Evolutionary conservation across 352 stramenopile genomes (phyloP), one percentile per base, ranked within the genome.

Genomic region (Hyaloperonospora arabidopsidis): DNA sequence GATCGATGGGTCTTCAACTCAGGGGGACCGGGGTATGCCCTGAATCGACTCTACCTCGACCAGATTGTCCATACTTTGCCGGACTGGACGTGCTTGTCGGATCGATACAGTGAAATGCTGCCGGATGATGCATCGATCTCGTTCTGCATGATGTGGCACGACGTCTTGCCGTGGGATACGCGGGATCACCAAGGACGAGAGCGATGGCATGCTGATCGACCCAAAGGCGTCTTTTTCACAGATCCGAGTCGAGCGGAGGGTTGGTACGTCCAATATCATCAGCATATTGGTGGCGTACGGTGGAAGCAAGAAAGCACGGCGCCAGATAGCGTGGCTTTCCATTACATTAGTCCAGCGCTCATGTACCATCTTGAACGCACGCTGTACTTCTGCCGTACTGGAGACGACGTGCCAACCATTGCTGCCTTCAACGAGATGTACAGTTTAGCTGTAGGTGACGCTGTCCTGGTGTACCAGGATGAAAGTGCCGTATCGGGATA

Each of bases 141-240:
- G 55, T 93, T 88, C 59, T 93, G 82, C 39, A 88, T 93, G 77
- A 88, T 87, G 74, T 93, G 79, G 79, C 50, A 87, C 54, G 59
- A 72, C 54, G 69, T 86, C 8, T 87, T 72, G 23, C 79, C 82
- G 1, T 86, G 75, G 69, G 79, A 89, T 52, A 89, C 82, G 32
- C 70, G 82, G 10, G 82, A 93, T 40, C 43, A 74, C 13, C 53
- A 61, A 38, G 78, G 82, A n/a, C 72, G 79, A 11, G 82, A 93
- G 49, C 77, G 82, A 13, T 93, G 82, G 82, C 82, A 89, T 56
- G 63, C 76, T 0, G 78, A 87, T 58, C 80, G 81, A 22, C 76
- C 78, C 17, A 75, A 84, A 39, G 78, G 74, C 17, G 71, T 87
- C 1, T 93, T 74, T 62, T 85, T 76, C 45, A 77, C 63, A 3